These are phyloP conservation scores for Phytophthora foliorum DNA, from an alignment of 352 stramenopile species.

Conservation along the genomic window DNA sequence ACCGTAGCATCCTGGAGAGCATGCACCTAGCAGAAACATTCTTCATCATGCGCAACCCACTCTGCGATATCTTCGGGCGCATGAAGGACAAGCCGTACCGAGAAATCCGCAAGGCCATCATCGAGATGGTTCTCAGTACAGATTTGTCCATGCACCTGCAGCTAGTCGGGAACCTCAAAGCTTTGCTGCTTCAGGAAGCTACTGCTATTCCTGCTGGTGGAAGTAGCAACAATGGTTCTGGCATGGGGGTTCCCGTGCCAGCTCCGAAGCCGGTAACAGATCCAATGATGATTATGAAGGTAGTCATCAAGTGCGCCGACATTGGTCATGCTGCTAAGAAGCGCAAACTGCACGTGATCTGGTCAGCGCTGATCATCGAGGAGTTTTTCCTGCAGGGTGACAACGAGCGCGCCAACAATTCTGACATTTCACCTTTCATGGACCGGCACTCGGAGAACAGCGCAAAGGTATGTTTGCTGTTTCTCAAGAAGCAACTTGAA, in stretches of 20 bases:
- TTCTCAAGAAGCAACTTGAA: background rate
- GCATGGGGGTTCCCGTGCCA: slow-evolving; percentile 15
- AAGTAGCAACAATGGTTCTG: slow-evolving; percentile 25
- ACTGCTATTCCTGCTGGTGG: slow-evolving; percentile 30
- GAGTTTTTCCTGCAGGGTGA: slow-evolving; percentile 97
- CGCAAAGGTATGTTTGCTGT: slow-evolving; percentile 62
- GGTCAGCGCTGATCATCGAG: slow-evolving; percentile 93
- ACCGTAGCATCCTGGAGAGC: slow-evolving; percentile 86
- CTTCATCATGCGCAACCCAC: slow-evolving; percentile 75
- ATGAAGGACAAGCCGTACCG: slow-evolving; percentile 83
- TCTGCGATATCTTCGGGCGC: slow-evolving; percentile 82
- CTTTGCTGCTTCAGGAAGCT: slow-evolving; percentile 74
- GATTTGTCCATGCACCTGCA: slow-evolving; percentile 88
- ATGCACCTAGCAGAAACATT: slow-evolving; percentile 91
- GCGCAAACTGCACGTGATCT: slow-evolving; percentile 87
- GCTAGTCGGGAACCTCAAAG: slow-evolving; percentile 82
- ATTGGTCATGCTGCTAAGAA: slow-evolving; percentile 94
- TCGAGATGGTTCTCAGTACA: slow-evolving; percentile 91
- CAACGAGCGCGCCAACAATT: slow-evolving; percentile 89
- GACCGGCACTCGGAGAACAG: slow-evolving; percentile 91
- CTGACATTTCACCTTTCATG: slow-evolving; percentile 94
- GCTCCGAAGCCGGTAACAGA: slow-evolving; percentile 55
- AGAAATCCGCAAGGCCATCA: slow-evolving; percentile 88
- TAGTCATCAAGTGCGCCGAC: slow-evolving; percentile 93
- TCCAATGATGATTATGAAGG: slow-evolving; percentile 91